Base-by-base conservation (phyloP, 495 filamentous ascomycete genomes). In the Penicillium silybi region DNA sequence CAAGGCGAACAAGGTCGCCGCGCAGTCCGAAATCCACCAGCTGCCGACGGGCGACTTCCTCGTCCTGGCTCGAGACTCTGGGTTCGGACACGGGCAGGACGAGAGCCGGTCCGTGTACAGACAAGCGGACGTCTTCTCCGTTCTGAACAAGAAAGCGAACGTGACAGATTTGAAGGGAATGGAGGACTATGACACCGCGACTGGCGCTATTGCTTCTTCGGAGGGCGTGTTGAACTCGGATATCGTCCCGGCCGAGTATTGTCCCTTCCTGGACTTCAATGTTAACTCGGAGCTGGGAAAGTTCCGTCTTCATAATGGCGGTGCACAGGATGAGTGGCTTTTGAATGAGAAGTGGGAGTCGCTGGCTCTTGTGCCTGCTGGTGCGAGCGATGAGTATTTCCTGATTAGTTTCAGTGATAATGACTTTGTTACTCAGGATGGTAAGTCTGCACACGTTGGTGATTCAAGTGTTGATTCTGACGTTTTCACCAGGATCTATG, bases 311-410 rank as follows among this genome's bases (percentile, higher is more conserved):
- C 84, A 87, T 54, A 89, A 90, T 56, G 85, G 87, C 2, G 83
- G 81, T 0, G 64, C 62, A 1, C 75, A 81, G 58, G 77, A 85
- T 60, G 50, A 56, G 8, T 53, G 60, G 1, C 64, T 89, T 22
- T 64, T 89, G 57, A 88, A 92, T 64, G 88, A 92, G 75, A 93
- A 92, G 63, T 93, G 88, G 89, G 88, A 93, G 72, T 77, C 78
- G 32, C 61, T 93, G 23, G 79, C 81, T 8, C 61, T 89, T 41
- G 74, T 85, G 6, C 86, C 87, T 0, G 84, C 84, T 9, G 75
- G 85, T 56, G 49, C 62, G 4, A 68, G 71, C 44, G 74, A 80
- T 34, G 85, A 89, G 70, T 90, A 79, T 58, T 90, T 81, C 65
- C 65, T 90, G 47, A 80, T 91, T 54, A 80, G 77, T 26, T 63